Evolutionary conservation across 495 filamentous ascomycete species (phyloP).

Genomic region (Collariella sp.): DNA sequence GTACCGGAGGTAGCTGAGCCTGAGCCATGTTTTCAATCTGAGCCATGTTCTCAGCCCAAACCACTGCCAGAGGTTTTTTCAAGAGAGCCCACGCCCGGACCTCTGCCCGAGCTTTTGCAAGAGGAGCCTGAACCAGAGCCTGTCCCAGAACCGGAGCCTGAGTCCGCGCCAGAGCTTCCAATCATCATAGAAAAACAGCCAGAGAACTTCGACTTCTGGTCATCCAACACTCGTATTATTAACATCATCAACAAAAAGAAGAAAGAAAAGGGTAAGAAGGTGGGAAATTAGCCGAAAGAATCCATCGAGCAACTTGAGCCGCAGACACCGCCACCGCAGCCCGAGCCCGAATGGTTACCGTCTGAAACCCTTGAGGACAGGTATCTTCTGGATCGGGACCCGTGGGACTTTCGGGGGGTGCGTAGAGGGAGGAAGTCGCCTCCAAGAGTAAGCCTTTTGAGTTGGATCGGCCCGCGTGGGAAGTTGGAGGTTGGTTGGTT

Average conservation of each 20-base stretch:
- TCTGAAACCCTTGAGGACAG: neutral
- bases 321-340: neutral
- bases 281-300: too few species aligned
- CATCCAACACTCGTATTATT: too few species aligned
- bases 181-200: neutral
- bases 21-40: too few species aligned
- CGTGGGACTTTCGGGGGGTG: conserved; percentile 6
- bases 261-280: too few species aligned
- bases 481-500: too few species aligned
- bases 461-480: too few species aligned
- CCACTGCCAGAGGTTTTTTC: neutral
- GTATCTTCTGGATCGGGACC: neutral
- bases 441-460: neutral
- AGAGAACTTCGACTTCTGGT: neutral
- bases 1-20: neutral
- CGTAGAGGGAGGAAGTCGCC: neutral
- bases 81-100: too few species aligned
- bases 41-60: neutral
- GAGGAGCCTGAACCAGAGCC: neutral
- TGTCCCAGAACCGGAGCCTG: neutral
- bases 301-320: neutral
- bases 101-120: too few species aligned
- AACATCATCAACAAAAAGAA: too few species aligned
- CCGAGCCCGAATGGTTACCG: neutral
- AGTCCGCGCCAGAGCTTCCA: neutral